Base-by-base conservation (phyloP, 345 rosid species). In the Camelina hispida region DNA sequence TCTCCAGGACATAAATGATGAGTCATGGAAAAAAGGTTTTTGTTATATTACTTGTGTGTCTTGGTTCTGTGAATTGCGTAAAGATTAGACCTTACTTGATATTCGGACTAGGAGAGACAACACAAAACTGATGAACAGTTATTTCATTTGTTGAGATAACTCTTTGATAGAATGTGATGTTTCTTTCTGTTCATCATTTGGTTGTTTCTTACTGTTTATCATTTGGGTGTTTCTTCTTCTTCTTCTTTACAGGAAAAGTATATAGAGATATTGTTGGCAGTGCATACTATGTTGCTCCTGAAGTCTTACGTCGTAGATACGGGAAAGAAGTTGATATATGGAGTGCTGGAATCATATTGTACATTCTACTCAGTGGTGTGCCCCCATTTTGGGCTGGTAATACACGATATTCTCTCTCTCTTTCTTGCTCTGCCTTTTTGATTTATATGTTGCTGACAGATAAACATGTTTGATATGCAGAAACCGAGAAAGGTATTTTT, bases 341-440 rank as follows among this genome's bases (percentile, higher is more conserved):
- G 97, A 89, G 93, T 79, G 96, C 93, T 37, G 97, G 96, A 77
- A 88, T 91, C 68, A 86, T 91, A 17, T 70, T 86, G 32, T 91
- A 91, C 66, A 89, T 91, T 68, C 81, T 91, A 30, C 97, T 95
- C 74, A 87, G 96, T 52, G 97, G 97, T 20, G 97, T 92, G 32
- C 97, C 99, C 40, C 99, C 99, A 1, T 91, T 91, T 78, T 91
- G 96, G 96, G 97, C 88, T 42, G 96, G 96, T 89, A 82, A 68
- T 0, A 2, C 7, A 2, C 7, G 5, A 54, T 34, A 68, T 46
- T 23, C 30, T 28, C 43, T 23, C 32, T 40, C 4, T 50, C 44
- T 57, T 7, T 63, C 10, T 59, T 75, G 37, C 18, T 20, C 57
- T 60, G 11, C 2, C 63, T 3, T 70, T 63, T 63, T 22, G 3